Percentiles rank a stretch among this genome's conserved stretches.
These are phyloP conservation scores for Solanum pimpinellifolium DNA, from an alignment of 257 asterid genomes.

Conservation along the genomic window DNA sequence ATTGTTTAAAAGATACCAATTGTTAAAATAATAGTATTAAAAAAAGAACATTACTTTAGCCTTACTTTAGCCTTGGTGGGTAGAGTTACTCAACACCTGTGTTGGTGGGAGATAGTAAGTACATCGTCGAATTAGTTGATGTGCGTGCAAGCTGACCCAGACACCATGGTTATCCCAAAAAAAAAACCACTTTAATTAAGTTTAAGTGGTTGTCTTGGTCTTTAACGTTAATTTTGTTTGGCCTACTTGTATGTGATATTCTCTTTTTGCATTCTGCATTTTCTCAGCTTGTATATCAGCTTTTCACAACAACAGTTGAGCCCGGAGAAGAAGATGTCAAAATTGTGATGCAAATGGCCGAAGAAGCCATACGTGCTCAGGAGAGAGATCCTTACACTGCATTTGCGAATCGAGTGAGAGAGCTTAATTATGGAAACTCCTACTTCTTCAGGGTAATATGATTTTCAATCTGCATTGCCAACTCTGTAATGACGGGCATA, in stretches of 20 bases:
- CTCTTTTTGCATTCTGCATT: conserved; percentile 11
- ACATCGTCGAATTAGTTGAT: not conserved
- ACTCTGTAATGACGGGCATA: not conserved
- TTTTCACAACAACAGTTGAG: conserved; percentile 58
- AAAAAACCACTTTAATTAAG: not conserved
- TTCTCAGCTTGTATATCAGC: conserved; percentile 85
- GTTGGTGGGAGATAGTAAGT: not conserved
- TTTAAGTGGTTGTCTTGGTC: not conserved
- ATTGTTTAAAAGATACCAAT: not conserved
- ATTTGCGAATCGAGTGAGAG: conserved; percentile 80
- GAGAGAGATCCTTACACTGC: conserved; percentile 93
- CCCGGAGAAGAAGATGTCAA: conserved; percentile 87
- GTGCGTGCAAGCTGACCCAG: not conserved
- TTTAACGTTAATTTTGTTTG: not conserved
- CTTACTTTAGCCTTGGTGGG: not conserved
- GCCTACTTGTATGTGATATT: not conserved
- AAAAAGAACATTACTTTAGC: not conserved
- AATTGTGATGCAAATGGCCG: conserved; percentile 97
- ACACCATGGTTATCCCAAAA: not conserved
- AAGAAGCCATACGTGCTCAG: conserved; percentile 93
- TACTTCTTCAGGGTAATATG: conserved; percentile 75
- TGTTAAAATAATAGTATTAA: not conserved
- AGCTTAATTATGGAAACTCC: conserved; percentile 90
- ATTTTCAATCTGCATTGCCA: not conserved
- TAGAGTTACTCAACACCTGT: not conserved